These are phyloP conservation scores for Chlorella sp. DNA, from an alignment of 139 green algal genomes.

Conservation along the genomic window DNA sequence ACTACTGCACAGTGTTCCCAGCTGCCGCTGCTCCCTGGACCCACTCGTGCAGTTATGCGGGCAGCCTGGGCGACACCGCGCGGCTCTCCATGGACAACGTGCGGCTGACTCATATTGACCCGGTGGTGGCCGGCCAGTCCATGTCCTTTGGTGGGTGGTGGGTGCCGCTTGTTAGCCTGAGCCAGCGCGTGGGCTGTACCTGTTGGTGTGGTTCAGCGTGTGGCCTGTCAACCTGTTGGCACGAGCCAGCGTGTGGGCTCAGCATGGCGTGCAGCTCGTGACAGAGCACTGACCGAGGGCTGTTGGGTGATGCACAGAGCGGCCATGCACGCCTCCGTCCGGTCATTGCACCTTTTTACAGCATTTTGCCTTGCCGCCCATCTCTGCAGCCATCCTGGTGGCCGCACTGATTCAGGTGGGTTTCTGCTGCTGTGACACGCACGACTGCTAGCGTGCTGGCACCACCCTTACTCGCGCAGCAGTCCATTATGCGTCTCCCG, in stretches of 20 bases:
- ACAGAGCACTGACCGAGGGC: too few species aligned
- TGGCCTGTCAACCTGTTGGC: background rate
- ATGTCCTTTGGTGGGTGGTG: constrained; percentile 4
- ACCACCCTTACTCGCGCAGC: too few species aligned
- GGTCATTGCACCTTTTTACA: too few species aligned
- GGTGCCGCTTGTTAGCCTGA: background rate
- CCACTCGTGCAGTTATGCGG: background rate
- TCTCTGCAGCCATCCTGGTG: background rate
- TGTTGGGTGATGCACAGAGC: too few species aligned
- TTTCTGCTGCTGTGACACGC: too few species aligned
- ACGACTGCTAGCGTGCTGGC: background rate
- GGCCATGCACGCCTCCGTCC: background rate
- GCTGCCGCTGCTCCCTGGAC: background rate
- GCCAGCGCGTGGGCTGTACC: background rate
- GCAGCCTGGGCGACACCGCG: constrained; percentile 17
- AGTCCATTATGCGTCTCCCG: too few species aligned
- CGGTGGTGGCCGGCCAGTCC: constrained; percentile 9
- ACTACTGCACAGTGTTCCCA: background rate
- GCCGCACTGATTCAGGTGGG: background rate
- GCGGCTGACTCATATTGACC: constrained; percentile 8
- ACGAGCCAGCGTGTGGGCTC: too few species aligned
- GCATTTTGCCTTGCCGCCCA: too few species aligned
- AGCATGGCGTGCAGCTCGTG: too few species aligned
- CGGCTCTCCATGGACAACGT: background rate
- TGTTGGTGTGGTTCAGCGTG: background rate